Base-by-base conservation (phyloP, 75 land plant genomes). In the Sequoiadendron giganteum region DNA sequence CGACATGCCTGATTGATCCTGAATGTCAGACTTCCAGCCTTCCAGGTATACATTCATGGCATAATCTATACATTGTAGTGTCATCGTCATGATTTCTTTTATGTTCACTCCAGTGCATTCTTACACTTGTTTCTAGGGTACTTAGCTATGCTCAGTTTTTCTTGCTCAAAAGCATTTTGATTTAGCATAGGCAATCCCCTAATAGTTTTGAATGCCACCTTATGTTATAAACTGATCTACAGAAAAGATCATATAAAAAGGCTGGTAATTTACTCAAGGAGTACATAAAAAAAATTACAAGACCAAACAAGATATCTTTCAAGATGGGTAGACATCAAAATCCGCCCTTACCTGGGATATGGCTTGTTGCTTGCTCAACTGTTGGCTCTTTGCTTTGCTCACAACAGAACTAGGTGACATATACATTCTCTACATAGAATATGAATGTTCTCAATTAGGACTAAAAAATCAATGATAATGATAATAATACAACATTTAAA, bases 371-470 rank as follows among this genome's bases (percentile, higher is more conserved):
- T 96, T 96, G 86, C 95, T 97, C 91, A 96, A 88, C 7, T 52
- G 52, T 34, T 93, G 95, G 28, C 96, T 94, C 79, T 97, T 91
- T 18, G 93, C 95, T 86, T 96, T 97, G 89, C 90, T 93, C 16
- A 89, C 49, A 30, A 87, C 90, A 16, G 99, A 97, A 48, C 94
- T 95, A 49, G 96, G 95, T 28, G 96, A 95, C 89, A 48, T 88
- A 79, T 83, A 90, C 92, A 93, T 70, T 86, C 95, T 96, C 98
- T 96, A 94, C 88, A 92, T 45, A 43, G 48, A 40, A 40, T 78
- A 13, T 18, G 40, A 39, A 39, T 40, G 45, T 78, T 25, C 7
- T 78, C 25, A 38, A 40, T 78, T 16, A 78, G 28, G 36, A 40
- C 81, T 38, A 43, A 40, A 45, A 78, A 43, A 19, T 0, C 25